Base-by-base conservation (phyloP, 73 alveolate genomes). In the Symbiodinium natans region DNA sequence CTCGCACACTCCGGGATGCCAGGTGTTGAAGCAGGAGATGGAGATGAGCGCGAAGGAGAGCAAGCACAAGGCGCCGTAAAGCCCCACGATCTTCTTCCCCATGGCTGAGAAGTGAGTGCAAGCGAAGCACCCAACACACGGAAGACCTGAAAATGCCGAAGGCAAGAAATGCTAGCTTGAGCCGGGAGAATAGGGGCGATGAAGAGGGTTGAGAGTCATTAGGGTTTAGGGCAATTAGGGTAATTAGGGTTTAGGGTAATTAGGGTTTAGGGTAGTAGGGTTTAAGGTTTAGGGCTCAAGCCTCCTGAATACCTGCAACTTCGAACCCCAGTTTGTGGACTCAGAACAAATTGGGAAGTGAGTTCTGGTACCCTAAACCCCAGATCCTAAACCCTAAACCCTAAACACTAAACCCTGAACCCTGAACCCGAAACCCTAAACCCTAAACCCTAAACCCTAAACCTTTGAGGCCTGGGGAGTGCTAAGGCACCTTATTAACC, bases 21-120 rank as follows among this genome's bases (percentile, higher is more conserved):
- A 90, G 8, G 68, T 90, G 77, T 73, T 90, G 88, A 90, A 90
- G 97, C 97, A 90, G n/a, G 97, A 41, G 87, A 90, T 42, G 82
- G 89, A 71, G 56, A 90, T 90, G 52, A 90, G 87, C n/a, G 21
- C 41, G 39, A 90, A 41, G 59, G 97, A 90, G 54, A 42, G 39
- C 54, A 90, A 77, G 68, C 95, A 82, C 75, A 29, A 54, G 11
- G 52, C 23, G 97, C 89, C 46, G 97, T 90, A 90, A 80, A 90
- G 82, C 40, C 97, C 97, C 23, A 90, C 97, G n/a, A 90, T 90
- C 80, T 90, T 90, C 97, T 73, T 90, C 5, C 2, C 31, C 25
- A 63, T 31, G 77, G 77, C 31, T 63, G 7, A 23, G 77, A 34
- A 25, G 6, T 59, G 11, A 59, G 74, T 59, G 0, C 38, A 59